Base-by-base conservation (phyloP, 129 eudicot species). In the Silybum marianum region DNA sequence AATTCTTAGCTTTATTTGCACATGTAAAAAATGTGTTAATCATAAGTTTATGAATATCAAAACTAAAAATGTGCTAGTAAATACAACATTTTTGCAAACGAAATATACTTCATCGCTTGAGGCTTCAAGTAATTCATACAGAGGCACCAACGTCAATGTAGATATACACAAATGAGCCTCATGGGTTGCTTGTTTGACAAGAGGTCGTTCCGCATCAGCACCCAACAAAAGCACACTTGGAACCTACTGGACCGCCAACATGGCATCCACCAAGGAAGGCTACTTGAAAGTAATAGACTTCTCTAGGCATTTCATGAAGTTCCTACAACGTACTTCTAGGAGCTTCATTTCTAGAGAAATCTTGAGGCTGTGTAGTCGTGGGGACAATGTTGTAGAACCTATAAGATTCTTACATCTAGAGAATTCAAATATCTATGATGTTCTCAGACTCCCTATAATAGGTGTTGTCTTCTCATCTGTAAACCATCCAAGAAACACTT, bases 401-500 rank as follows among this genome's bases (percentile, higher is more conserved):
- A 62, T 3, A 62, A 62, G 69, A 28, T 62, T 22, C 69, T 62
- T 62, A 21, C 69, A 62, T 62, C 26, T 62, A 62, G 13, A 62
- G 12, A 62, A 62, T 62, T 9, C 25, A 62, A 7, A 22, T 60
- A 60, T 60, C 26, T 62, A 62, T 21, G 25, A 62, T 62, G 69
- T 19, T 62, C 26, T 22, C 11, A 4, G 13, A 62, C 24, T 62
- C 69, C 69, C 26, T 19, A 62, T 62, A 62, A 62, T 19, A 9
- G 69, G 13, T 62, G 69, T 13, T 7, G 26, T 8, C 69, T 62
- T 62, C 25, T 62, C 69, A 8, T 65, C 8, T 65, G 14, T 65
- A 65, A 65, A 65, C 69, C 69, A 65, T 65, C 69, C 10, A 65
- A 65, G 69, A 65, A 65, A 65, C 28, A 51, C 63, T 51, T 51